Evolutionary conservation across 441 rosid genomes (phyloP).

Genomic region (Syzygium malaccense): DNA sequence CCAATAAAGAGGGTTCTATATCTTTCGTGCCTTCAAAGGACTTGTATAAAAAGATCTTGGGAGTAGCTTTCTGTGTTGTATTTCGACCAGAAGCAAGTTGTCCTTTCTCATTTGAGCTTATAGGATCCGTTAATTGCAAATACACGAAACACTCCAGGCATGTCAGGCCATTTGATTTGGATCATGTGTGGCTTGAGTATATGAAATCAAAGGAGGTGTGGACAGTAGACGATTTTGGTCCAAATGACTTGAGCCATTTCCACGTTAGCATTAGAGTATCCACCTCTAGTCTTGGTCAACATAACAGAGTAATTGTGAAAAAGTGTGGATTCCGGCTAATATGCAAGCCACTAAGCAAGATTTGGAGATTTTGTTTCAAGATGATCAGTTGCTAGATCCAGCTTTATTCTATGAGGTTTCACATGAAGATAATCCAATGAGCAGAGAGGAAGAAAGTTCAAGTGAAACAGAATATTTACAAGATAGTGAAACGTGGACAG

Average conservation of each 20-base stretch:
- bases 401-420: neutral
- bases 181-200: neutral
- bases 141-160: rapidly evolving
- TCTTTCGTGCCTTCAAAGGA: neutral
- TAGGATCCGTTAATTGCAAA: neutral
- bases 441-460: neutral
- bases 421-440: neutral
- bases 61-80: neutral
- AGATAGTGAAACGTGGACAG: no score
- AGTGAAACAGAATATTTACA: no score
- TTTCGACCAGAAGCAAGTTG: neutral
- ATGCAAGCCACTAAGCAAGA: neutral
- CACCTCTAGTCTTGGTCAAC: rapidly evolving
- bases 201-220: neutral
- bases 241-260: neutral
- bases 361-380: neutral
- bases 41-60: neutral
- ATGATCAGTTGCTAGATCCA: neutral
- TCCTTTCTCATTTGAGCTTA: rapidly evolving
- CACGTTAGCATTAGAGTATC: neutral
- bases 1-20: neutral
- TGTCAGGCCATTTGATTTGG: neutral
- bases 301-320: neutral
- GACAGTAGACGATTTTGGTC: neutral
- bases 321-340: neutral